Evolutionary conservation across 768 basidiomycete genomes (phyloP), one percentile per base, ranked within the genome.

Genomic region (Calvatia gigantea): DNA sequence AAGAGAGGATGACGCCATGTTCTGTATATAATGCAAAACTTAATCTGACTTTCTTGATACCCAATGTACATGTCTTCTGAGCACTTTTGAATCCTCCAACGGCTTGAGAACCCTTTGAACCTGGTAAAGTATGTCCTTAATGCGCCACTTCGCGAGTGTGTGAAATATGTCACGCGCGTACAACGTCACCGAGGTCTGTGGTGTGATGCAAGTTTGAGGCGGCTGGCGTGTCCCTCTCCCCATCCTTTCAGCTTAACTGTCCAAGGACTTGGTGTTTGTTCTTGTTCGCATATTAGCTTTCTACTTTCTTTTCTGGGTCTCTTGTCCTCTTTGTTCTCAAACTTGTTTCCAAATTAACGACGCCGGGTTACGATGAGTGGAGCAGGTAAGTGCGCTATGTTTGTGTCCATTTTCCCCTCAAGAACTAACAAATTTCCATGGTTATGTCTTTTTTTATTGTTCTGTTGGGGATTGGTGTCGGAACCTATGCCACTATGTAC

Each of bases 311-410:
- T 37, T 58, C 58, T 17, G 32, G 42, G 45, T 35, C 15, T 35
- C 39, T 52, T 21, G 45, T 46, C 28, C 46, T 31, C 19, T 42
- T 44, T 33, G 51, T 38, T 35, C 27, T 28, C 12, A 15, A 28
- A 3, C 51, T 51, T 28, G 31, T 42, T 45, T 33, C 38, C n/a
- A n/a, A n/a, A n/a, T 61, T 39, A 48, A 59, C 53, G 51, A 56
- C 46, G 44, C 60, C 50, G 57, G 19, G 48, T 42, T 54, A 64
- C 50, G 43, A 76, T 76, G 75, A 70, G 73, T 55, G 72, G 74
- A 60, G 73, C 73, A 64, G 75, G 75, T 76, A 57, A 62, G 73
- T 70, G 32, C 56, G 44, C 19, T 3, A 9, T 47, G 27, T 56
- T 58, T 17, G 14, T 4, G n/a, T n/a, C n/a, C n/a, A n/a, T 2